phyloP scores from a whole-genome alignment of 2,329 filamentous ascomycete genomes.

The Pseudocercospora cruenta region DNA sequence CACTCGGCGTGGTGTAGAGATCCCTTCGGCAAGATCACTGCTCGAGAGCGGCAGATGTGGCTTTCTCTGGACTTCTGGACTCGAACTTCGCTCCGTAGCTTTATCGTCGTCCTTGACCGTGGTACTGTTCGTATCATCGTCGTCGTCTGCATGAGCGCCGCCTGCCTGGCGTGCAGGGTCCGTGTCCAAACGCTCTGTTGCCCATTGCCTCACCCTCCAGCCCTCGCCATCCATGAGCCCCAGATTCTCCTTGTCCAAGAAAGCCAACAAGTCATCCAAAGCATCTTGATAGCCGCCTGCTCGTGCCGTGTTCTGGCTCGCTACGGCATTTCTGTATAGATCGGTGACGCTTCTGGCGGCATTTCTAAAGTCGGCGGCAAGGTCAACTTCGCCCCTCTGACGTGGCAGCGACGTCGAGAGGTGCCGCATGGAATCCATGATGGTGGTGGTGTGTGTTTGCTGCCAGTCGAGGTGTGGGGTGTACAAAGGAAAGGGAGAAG shows the following conservation, averaged over 20 bases:
- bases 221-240: conserved; percentile 80
- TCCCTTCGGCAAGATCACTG: conserved; percentile 30
- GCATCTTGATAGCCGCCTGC: conserved; percentile 91
- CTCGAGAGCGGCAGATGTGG: conserved; percentile 25
- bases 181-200: conserved; percentile 67
- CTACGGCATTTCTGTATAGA: conserved; percentile 88
- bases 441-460: conserved; percentile 16
- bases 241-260: conserved; percentile 80
- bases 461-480: background rate
- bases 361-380: conserved; percentile 87
- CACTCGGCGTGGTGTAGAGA: conserved; percentile 24
- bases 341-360: conserved; percentile 94
- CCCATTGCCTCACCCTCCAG: conserved; percentile 67
- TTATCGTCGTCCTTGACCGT: conserved; percentile 50
- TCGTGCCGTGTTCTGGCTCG: conserved; percentile 74
- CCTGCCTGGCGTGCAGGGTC: conserved; percentile 47
- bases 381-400: conserved; percentile 44
- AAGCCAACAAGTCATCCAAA: conserved; percentile 82
- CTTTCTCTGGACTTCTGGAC: conserved; percentile 37
- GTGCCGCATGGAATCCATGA: conserved; percentile 67
- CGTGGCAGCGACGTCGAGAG: conserved; percentile 63
- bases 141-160: conserved; percentile 34
- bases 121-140: conserved; percentile 64
- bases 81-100: conserved; percentile 53
- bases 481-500: conserved; percentile 12